phyloP scores from a whole-genome alignment of 2,329 filamentous ascomycete species.

The Botrytis cinerea region DNA sequence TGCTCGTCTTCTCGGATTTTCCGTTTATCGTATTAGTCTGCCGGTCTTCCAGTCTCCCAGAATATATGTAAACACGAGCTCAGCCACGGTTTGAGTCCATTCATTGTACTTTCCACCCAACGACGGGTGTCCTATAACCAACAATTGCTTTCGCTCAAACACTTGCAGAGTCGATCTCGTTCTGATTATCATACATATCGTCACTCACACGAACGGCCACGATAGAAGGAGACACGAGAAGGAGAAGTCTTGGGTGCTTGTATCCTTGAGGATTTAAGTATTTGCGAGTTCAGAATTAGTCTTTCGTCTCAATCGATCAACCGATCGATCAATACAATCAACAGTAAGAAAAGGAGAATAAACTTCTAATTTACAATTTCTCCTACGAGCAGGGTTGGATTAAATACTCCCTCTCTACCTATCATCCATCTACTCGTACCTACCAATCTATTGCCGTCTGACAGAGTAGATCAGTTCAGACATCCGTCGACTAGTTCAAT shows the following conservation, averaged over 20 bases:
- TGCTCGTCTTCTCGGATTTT: background rate
- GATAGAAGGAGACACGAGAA: background rate
- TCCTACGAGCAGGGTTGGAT: background rate
- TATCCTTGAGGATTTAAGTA: background rate
- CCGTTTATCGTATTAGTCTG: background rate
- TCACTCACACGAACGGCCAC: background rate
- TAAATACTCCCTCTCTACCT: background rate
- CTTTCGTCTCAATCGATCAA: background rate
- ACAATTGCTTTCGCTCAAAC: background rate
- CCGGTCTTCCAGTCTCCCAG: background rate
- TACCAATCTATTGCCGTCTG: background rate
- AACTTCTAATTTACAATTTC: background rate
- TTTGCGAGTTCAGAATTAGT: background rate
- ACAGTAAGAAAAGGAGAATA: background rate
- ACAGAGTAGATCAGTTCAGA: background rate
- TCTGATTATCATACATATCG: background rate
- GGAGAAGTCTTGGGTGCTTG: background rate
- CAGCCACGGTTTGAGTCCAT: slow-evolving; percentile 4
- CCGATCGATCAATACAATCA: background rate
- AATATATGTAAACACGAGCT: slow-evolving; percentile 4
- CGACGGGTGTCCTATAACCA: background rate
- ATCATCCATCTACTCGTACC: background rate
- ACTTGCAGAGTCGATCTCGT: background rate
- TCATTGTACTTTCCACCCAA: background rate
- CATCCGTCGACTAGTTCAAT: background rate